Conservation (phyloP, 164 flowering plant genomes). For the Cinnamomum chago region DNA sequence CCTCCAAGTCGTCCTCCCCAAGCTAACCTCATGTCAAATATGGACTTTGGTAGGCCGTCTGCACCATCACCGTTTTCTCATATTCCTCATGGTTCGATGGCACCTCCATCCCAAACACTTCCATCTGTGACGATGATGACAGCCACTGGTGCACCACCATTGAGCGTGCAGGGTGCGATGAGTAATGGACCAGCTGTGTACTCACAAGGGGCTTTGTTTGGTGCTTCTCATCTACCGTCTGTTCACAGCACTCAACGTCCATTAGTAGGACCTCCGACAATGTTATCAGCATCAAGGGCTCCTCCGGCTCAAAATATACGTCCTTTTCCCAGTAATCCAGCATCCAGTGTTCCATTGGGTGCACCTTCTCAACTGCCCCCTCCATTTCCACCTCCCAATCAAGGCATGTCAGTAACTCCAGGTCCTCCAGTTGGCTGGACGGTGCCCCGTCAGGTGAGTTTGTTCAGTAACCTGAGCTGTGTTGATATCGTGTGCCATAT, state of each 20-base stretch:
- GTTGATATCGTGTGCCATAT: too few species aligned
- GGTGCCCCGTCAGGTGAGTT: constrained; percentile 46
- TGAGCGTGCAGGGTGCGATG: constrained; percentile 23
- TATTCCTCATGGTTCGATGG: constrained; percentile 44
- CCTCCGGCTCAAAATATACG: constrained; percentile 12
- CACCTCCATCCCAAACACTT: constrained; percentile 30
- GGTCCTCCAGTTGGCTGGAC: constrained; percentile 29
- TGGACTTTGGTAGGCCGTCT: constrained; percentile 38
- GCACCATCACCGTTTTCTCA: constrained; percentile 48
- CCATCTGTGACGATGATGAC: constrained; percentile 28
- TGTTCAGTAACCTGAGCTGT: not conserved
- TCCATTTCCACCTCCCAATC: constrained; percentile 14
- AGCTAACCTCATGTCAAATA: constrained; percentile 32
- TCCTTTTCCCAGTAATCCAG: constrained; percentile 19
- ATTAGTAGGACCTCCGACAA: constrained; percentile 44
- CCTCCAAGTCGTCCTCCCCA: constrained; percentile 36
- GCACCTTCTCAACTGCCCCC: constrained; percentile 10
- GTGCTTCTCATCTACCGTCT: constrained; percentile 40
- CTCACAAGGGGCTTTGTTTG: constrained; percentile 25
- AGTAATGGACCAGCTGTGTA: constrained; percentile 64
- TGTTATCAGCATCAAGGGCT: constrained; percentile 13
- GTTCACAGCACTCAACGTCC: constrained; percentile 33
- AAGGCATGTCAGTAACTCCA: not conserved
- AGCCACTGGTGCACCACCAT: constrained; percentile 32
- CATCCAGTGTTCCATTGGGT: constrained; percentile 15